Conservation (phyloP, 202 grass and related monocot genomes). For the Bolboschoenoplectus hybrid region DNA sequence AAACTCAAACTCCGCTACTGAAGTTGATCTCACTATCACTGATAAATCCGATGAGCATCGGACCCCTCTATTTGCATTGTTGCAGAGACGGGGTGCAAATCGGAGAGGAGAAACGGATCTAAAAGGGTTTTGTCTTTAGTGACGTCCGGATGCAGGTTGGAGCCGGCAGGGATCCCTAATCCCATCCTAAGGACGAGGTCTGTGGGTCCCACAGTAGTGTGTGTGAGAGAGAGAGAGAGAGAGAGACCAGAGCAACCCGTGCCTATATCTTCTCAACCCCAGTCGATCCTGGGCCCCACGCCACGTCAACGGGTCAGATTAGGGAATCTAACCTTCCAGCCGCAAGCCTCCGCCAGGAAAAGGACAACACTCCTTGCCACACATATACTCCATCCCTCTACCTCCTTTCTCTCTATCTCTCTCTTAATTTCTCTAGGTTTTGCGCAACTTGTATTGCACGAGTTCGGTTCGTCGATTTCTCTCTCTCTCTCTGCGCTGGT, state of each 20-base stretch:
- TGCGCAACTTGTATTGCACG: neutral
- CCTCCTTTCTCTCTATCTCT: neutral
- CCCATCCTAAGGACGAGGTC: neutral
- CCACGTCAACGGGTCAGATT: slow-evolving; percentile 30
- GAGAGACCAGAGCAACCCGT: neutral
- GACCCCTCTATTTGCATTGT: neutral
- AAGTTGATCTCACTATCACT: too few relatives aligned
- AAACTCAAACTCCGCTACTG: too few relatives aligned
- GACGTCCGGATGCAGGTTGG: slow-evolving; percentile 17
- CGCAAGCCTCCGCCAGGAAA: slow-evolving; percentile 41
- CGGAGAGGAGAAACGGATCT: neutral
- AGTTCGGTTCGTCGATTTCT: neutral
- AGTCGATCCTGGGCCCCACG: neutral
- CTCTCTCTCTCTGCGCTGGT: neutral
- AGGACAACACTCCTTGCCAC: slow-evolving; percentile 41
- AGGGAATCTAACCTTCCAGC: slow-evolving; percentile 41
- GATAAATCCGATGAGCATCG: too few relatives aligned
- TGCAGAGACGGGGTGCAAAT: neutral
- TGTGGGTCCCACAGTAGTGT: neutral
- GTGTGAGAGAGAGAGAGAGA: neutral
- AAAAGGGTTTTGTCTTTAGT: slow-evolving; percentile 35
- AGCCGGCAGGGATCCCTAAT: slow-evolving; percentile 41
- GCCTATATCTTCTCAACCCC: neutral
- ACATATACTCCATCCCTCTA: too few relatives aligned
- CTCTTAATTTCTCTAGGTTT: neutral